Evolutionary conservation across 2,329 filamentous ascomycete genomes (phyloP).

Genomic region (Colletotrichum sp.): DNA sequence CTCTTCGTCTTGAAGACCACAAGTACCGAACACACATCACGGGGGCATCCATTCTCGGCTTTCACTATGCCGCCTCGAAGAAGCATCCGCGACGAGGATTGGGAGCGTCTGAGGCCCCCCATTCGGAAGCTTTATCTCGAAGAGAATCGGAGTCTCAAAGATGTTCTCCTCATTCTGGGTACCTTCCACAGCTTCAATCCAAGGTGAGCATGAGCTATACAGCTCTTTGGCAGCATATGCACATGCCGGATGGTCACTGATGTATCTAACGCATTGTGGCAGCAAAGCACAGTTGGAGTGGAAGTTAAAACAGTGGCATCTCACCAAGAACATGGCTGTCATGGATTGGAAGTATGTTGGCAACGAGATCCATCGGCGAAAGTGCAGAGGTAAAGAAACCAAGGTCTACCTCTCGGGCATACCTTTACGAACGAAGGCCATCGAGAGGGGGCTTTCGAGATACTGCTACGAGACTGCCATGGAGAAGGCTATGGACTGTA

Average conservation of each 20-base stretch:
- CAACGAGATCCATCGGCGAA: not conserved
- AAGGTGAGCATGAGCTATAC: not conserved
- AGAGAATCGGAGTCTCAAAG: not conserved
- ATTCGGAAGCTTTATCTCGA: not conserved
- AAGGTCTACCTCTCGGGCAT: not conserved
- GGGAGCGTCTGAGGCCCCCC: not conserved
- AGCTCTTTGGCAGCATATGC: accelerated
- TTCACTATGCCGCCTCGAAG: not conserved
- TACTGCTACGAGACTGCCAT: not conserved
- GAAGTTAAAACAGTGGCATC: not conserved
- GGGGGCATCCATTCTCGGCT: not conserved
- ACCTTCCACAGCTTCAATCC: not conserved
- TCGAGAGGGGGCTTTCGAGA: not conserved
- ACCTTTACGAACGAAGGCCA: accelerated
- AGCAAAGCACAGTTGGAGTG: not conserved
- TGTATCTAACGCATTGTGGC: not conserved
- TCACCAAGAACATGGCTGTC: not conserved
- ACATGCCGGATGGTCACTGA: not conserved
- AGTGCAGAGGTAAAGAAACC: not conserved
- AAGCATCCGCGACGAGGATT: not conserved
- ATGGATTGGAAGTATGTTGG: not conserved
- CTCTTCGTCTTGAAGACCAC: accelerated
- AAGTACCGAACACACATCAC: not conserved
- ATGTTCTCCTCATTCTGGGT: not conserved
- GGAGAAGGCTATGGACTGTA: not conserved